Evolutionary conservation across 2,329 filamentous ascomycete species (phyloP).

Genomic region (Fusarium guadeloupense): DNA sequence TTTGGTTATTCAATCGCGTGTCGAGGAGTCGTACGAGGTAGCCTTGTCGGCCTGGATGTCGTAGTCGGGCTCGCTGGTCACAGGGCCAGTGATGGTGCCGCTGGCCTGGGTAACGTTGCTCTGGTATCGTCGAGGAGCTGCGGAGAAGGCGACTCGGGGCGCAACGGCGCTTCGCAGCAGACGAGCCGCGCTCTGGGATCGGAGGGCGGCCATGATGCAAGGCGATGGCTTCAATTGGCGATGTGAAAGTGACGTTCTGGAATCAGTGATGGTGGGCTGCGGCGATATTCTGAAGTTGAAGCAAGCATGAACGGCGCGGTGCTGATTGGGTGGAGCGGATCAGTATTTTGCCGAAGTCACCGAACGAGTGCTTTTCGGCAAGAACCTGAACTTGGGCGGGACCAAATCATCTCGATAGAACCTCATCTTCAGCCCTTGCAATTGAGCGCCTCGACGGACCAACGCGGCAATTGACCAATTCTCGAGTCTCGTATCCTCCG

Average conservation of each 20-base stretch:
- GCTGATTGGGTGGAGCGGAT: constrained; percentile 56
- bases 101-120: constrained; percentile 59
- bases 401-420: constrained; percentile 41
- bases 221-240: constrained; percentile 41
- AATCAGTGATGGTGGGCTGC: constrained; percentile 41
- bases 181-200: constrained; percentile 62
- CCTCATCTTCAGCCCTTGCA: constrained; percentile 43
- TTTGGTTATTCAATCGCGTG: constrained; percentile 3
- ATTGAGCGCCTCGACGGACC: constrained; percentile 50
- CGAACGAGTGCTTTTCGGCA: constrained; percentile 61
- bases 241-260: constrained; percentile 27
- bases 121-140: constrained; percentile 63
- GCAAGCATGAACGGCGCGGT: constrained; percentile 41
- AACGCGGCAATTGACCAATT: constrained; percentile 43
- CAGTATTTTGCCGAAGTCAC: constrained; percentile 53
- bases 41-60: constrained; percentile 83
- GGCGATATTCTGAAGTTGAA: constrained; percentile 43
- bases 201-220: constrained; percentile 71
- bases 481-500: constrained; percentile 37
- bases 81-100: constrained; percentile 50
- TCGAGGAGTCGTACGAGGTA: constrained; percentile 73
- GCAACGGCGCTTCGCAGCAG: constrained; percentile 60
- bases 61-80: constrained; percentile 81
- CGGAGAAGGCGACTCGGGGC: constrained; percentile 51
- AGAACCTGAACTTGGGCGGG: constrained; percentile 42